phyloP scores from a whole-genome alignment of 2,329 filamentous ascomycete species.

The Penicillium sp. region DNA sequence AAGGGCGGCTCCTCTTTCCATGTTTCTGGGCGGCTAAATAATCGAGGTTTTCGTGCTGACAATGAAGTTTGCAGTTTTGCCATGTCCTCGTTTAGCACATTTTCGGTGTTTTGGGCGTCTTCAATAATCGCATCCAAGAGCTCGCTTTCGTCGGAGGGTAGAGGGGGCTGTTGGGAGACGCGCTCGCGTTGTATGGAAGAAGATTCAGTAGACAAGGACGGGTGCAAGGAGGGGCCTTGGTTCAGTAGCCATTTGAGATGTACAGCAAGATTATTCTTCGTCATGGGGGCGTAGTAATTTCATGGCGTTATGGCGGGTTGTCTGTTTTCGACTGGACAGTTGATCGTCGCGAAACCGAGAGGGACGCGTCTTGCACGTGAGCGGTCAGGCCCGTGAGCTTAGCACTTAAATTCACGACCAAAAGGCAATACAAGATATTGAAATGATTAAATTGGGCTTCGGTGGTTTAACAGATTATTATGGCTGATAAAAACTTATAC shows the following conservation, averaged over 20 bases:
- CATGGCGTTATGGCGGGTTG: slow-evolving; percentile 25
- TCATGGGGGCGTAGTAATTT: slow-evolving; percentile 44
- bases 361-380: slow-evolving; percentile 27
- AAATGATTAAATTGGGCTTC: background rate
- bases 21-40: slow-evolving; percentile 36
- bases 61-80: slow-evolving; percentile 45
- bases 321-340: background rate
- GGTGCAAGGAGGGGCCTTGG: slow-evolving; percentile 37
- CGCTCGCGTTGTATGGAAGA: slow-evolving; percentile 25
- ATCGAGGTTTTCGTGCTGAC: slow-evolving; percentile 40
- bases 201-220: slow-evolving; percentile 25
- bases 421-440: background rate
- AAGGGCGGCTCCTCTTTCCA: slow-evolving; percentile 20
- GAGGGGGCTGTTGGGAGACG: slow-evolving; percentile 16
- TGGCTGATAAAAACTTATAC: background rate
- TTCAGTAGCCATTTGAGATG: slow-evolving; percentile 51
- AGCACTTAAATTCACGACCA: background rate
- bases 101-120: slow-evolving; percentile 28
- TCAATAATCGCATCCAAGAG: slow-evolving; percentile 21
- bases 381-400: slow-evolving; percentile 14
- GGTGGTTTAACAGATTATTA: background rate
- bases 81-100: slow-evolving; percentile 38
- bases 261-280: slow-evolving; percentile 47
- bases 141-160: slow-evolving; percentile 19
- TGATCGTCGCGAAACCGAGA: slow-evolving; percentile 13